phyloP scores from a whole-genome alignment of 257 asterid genomes.

The Jacaranda mimosifolia region DNA sequence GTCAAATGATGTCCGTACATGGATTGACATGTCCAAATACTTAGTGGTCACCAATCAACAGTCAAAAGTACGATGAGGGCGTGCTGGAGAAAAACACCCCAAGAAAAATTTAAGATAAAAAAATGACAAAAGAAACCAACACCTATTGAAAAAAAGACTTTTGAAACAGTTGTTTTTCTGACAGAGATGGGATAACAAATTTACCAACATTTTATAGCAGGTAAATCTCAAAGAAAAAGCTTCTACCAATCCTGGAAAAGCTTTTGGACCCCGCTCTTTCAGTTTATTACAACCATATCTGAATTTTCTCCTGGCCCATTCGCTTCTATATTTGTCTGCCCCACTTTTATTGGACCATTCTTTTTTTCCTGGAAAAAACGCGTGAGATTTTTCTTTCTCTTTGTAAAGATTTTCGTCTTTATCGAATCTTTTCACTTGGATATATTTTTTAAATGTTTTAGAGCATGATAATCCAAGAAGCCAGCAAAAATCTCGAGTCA shows the following conservation, averaged over 20 bases:
- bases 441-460: background rate
- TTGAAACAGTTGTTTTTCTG: background rate
- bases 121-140: background rate
- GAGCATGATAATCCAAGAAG: constrained; percentile 26
- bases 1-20: background rate
- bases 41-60: constrained; percentile 28
- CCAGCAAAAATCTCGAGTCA: constrained; percentile 15
- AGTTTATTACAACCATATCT: background rate
- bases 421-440: background rate
- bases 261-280: background rate
- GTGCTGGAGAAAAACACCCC: background rate
- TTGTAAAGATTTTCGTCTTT: background rate
- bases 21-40: background rate
- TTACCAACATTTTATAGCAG: background rate
- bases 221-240: constrained; percentile 28
- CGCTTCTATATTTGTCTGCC: too few relatives aligned
- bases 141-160: background rate
- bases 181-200: background rate
- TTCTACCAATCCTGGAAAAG: background rate
- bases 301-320: background rate
- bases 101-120: background rate
- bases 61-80: constrained; percentile 2
- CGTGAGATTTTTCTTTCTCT: constrained; percentile 17
- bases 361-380: constrained; percentile 28
- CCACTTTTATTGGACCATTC: background rate